These are phyloP conservation scores for Solanum arcanum DNA, from an alignment of 257 asterid species.

Conservation along the genomic window DNA sequence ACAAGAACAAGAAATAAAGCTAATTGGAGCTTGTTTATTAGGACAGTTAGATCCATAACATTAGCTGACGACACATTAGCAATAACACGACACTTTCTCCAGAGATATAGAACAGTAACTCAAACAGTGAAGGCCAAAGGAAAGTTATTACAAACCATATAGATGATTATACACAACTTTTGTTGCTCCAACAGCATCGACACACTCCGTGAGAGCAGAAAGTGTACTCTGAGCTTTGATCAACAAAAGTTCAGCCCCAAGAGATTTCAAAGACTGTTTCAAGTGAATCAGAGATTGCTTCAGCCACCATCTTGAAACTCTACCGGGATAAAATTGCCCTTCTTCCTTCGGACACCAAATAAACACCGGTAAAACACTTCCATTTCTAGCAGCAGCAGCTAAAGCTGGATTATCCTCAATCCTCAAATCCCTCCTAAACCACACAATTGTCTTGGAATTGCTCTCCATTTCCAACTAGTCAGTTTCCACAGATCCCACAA, in stretches of 20 bases:
- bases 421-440: slow-evolving; percentile 98
- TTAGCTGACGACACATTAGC: background rate
- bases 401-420: slow-evolving; percentile 93
- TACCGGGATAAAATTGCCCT: slow-evolving; percentile 69
- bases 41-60: background rate
- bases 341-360: slow-evolving; percentile 95
- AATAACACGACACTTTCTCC: background rate
- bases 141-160: slow-evolving; percentile 40
- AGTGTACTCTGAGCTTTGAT: slow-evolving; percentile 66
- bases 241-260: slow-evolving; percentile 62
- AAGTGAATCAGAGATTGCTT: slow-evolving; percentile 74
- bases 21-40: background rate
- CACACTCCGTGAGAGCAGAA: slow-evolving; percentile 55
- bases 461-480: slow-evolving; percentile 38
- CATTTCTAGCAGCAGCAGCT: slow-evolving; percentile 75
- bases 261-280: slow-evolving; percentile 63
- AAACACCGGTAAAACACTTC: slow-evolving; percentile 57
- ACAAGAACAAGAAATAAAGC: background rate
- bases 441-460: slow-evolving; percentile 49
- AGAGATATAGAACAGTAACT: background rate
- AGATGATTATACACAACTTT: slow-evolving; percentile 76
- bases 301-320: slow-evolving; percentile 97
- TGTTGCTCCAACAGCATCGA: slow-evolving; percentile 59
- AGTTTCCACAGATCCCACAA: background rate
- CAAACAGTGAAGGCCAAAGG: background rate